Percentiles rank a stretch among this genome's conserved stretches.
These are phyloP conservation scores for Pseudogymnoascus sp. DNA, from an alignment of 2,329 filamentous ascomycete genomes.

Conservation along the genomic window DNA sequence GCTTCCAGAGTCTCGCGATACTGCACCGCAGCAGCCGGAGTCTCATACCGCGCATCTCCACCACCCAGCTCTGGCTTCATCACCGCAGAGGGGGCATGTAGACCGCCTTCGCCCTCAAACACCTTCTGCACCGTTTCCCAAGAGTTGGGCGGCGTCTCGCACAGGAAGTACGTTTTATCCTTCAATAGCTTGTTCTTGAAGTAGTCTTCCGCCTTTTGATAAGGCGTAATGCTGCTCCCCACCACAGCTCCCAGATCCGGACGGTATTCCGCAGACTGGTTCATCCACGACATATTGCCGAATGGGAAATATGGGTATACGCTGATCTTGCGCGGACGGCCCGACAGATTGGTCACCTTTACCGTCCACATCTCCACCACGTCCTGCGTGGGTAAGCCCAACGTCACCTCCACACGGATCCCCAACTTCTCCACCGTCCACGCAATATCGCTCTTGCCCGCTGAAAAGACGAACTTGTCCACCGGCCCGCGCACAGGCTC, in stretches of 20 bases:
- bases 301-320: conserved; percentile 49
- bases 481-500: conserved; percentile 42
- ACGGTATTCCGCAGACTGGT: conserved; percentile 46
- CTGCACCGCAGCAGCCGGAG: conserved; percentile 44
- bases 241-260: conserved; percentile 41
- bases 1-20: conserved; percentile 36
- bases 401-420: conserved; percentile 42
- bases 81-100: conserved; percentile 42
- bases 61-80: conserved; percentile 31
- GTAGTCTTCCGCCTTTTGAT: conserved; percentile 48
- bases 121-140: conserved; percentile 44
- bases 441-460: conserved; percentile 44
- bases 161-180: conserved; percentile 49
- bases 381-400: conserved; percentile 43
- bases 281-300: conserved; percentile 57
- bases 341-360: conserved; percentile 41
- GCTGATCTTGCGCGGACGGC: conserved; percentile 37
- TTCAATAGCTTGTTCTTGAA: conserved; percentile 48
- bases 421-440: conserved; percentile 45
- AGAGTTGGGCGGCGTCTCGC: conserved; percentile 40
- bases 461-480: conserved; percentile 44
- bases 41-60: conserved; percentile 46
- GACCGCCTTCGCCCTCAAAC: conserved; percentile 48
- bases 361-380: conserved; percentile 48
- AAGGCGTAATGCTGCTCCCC: conserved; percentile 44